Evolutionary conservation across 306 rosid species (phyloP).

Genomic region (Prunus armeniaca): DNA sequence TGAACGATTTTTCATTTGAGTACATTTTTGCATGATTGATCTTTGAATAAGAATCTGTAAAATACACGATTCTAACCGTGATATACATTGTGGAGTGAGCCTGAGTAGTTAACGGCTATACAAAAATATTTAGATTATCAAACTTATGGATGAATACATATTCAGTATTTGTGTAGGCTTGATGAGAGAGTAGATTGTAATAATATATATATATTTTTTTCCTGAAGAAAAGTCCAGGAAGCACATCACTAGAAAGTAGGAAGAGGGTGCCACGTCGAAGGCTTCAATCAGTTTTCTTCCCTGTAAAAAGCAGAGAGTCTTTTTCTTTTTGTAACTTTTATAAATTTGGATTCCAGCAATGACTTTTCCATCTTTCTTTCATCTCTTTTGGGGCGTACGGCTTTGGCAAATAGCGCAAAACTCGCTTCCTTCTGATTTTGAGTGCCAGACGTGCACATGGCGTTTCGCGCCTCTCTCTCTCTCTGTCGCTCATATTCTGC

Average conservation of each 20-base stretch:
- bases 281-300: neutral
- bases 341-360: constrained; percentile 12
- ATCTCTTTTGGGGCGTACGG: constrained; percentile 23
- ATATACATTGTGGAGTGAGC: too few relatives aligned
- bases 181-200: too few relatives aligned
- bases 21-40: too few relatives aligned
- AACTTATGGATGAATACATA: too few relatives aligned
- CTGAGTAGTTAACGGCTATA: too few relatives aligned
- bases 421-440: constrained; percentile 16
- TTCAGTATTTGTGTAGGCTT: too few relatives aligned
- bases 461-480: neutral
- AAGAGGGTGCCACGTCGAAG: neutral
- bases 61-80: too few relatives aligned
- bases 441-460: constrained; percentile 48
- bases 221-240: neutral
- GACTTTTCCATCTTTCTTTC: neutral
- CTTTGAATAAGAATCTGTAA: too few relatives aligned
- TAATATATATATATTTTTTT: neutral
- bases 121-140: too few relatives aligned
- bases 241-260: neutral
- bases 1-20: too few relatives aligned
- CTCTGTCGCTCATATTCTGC: constrained; percentile 7
- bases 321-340: neutral
- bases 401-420: constrained; percentile 14
- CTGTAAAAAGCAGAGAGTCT: constrained; percentile 15